Base-by-base conservation (phyloP, 2,329 filamentous ascomycete genomes). In the Dactylellina leptospora region DNA sequence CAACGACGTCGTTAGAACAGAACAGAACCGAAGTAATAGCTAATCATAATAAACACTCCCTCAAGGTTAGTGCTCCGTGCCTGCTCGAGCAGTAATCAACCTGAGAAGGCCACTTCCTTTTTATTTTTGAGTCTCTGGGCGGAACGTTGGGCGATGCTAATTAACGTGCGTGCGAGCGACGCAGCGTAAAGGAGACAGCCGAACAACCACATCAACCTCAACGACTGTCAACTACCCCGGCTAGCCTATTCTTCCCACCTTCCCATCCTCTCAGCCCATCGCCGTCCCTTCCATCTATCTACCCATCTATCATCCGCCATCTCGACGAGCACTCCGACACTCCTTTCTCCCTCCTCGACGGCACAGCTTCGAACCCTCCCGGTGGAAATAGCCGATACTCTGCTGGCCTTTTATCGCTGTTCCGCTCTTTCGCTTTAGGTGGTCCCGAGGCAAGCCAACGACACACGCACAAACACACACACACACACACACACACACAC, bases 391-490 rank as follows among this genome's bases (percentile, higher is more conserved):
- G 66, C 50, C 58, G 66, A 71, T 71, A 71, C 53, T 42, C 33
- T 71, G 66, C 66, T 71, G 66, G 66, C 45, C 66, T 71, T 58
- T 53, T 58, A 58, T 71, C 66, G 66, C 66, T 71, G 59, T 63
- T 69, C 30, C 13, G 30, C 13, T 36, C 55, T 23, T 18, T 48
- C 40, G 30, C 23, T 58, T 66, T 45, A 22, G 33, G 54, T 45
- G 38, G 22, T 38, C 25, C 33, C 18, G 51, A 13, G 22, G 22
- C 13, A 13, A 3, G 47, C 62, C 22, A 45, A 20, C 40, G 28
- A 42, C 56, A 50, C n/a, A n/a, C 27, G 36, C 18, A 42, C 36
- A 44, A 55, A 28, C 18, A 16, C 16, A 55, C 30, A 18, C n/a
- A n/a, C n/a, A n/a, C n/a, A n/a, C n/a, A n/a, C n/a, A n/a, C n/a